Evolutionary conservation across 768 basidiomycete species (phyloP), one percentile per base, ranked within the genome.

Genomic region (Auricularia cornea): DNA sequence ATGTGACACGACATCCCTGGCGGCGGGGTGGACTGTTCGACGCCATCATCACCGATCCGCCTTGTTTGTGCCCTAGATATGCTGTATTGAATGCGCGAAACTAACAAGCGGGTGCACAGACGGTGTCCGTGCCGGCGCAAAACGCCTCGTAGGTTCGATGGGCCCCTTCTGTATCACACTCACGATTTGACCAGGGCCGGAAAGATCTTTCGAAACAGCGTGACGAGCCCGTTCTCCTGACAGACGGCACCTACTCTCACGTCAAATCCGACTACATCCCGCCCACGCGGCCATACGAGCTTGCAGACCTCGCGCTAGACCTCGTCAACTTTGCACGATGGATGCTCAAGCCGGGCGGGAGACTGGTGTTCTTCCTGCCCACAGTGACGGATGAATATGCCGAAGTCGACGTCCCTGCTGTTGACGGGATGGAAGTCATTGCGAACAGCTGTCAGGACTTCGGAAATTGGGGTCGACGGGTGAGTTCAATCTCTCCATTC

Each of bases 301-400:
- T 99, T 44, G 90, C 91, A 2, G 82, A 86, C 60, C 83, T 99
- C 44, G 88, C 88, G 10, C 67, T 78, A 16, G 95, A 97, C 71
- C 85, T 99, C 16, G 84, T 98, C 31, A 71, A 87, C 18, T 81
- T 94, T 52, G 85, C 93, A 2, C 83, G 94, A 60, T 92, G 90
- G 73, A 77, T 97, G 30, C 81, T 99, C 31, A 92, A 86, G 66
- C 92, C 92, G 1, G 81, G 80, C 28, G 97, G 97, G 14, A 79
- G 97, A 44, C 82, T 99, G 18, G 96, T 99, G 3, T 98, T 97
- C 76, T 98, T 98, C 77, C 80, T 98, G 26, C 93, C 93, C 0
- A 95, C 93, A 0, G 90, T 96, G 26, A 92, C 85, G 14, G 94
- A 96, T 57, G 89, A 94, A 48, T 98, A 95, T 70, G 84, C 89